Base-by-base conservation (phyloP, 495 filamentous ascomycete genomes). In the Tetracladium setigerum region DNA sequence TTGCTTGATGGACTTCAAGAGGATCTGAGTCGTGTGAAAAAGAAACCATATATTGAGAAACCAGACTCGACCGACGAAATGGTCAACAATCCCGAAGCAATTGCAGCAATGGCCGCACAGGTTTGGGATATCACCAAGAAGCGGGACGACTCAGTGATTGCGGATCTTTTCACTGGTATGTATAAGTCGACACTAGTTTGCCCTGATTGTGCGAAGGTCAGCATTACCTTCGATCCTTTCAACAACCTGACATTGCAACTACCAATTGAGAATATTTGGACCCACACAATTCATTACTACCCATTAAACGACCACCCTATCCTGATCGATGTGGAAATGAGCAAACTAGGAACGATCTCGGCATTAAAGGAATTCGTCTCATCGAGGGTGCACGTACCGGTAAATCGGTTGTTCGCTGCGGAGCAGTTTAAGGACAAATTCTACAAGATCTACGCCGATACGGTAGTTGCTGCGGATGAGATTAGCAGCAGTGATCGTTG, bases 201-300 rank as follows among this genome's bases (percentile, higher is more conserved):
- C 61, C 94, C 91, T 1, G 77, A 69, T 8, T 98, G 92, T 60
- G 75, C 83, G 46, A 98, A 98, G 69, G 84, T 95, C 66, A 95
- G 89, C 73, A 95, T 98, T 52, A 98, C 92, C 4, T 97, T 98
- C 55, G 92, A 98, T 67, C 92, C 92, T 2, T 98, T 95, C 74
- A 96, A 87, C 68, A 92, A 89, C 47, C 65, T 97, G 27, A 95
- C 94, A 0, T 68, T 98, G 18, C 94, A 92, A 47, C 68, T 98
- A 27, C 94, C 92, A 0, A 77, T 95, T 47, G 82, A 89, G 55
- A 86, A 81, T 44, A 68, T 84, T 16, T 92, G 86, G 81, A 74
- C 66, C 44, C 81, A 83, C 47, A 68, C 78, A 2, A 68, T 97
- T 41, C 81, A 72, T 49, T 95, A 82, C 65, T 82, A 84, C 47